Conservation (phyloP, 495 filamentous ascomycete genomes). For the Xylaria palmicola region DNA sequence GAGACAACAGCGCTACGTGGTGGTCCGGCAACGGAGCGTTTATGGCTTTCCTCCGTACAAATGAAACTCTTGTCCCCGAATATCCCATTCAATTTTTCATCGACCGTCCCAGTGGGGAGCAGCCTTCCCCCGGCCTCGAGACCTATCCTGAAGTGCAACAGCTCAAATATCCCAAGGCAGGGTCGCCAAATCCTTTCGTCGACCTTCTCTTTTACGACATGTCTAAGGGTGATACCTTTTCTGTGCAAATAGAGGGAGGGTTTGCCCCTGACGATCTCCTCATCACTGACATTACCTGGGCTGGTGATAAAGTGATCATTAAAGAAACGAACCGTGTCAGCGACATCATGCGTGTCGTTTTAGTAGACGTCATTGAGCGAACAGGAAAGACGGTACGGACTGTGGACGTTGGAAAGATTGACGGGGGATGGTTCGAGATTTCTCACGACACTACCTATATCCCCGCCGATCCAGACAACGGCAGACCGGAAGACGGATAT, state of each 20-base stretch:
- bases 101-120: constrained; percentile 76
- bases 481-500: constrained; percentile 81
- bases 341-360: constrained; percentile 78
- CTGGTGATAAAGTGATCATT: constrained; percentile 75
- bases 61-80: constrained; percentile 87
- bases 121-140: constrained; percentile 71
- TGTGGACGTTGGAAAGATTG: constrained; percentile 73
- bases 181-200: constrained; percentile 88
- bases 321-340: constrained; percentile 94
- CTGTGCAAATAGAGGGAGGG: constrained; percentile 71
- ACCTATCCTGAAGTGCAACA: constrained; percentile 85
- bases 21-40: constrained; percentile 87
- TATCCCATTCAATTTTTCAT: constrained; percentile 95
- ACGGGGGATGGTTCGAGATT: constrained; percentile 97
- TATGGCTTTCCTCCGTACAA: constrained; percentile 86
- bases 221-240: constrained; percentile 73
- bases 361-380: constrained; percentile 75
- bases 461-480: constrained; percentile 76
- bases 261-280: constrained; percentile 80
- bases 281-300: constrained; percentile 94
- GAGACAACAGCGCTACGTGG: constrained; percentile 82
- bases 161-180: constrained; percentile 98
- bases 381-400: constrained; percentile 78
- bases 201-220: constrained; percentile 87
- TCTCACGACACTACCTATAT: constrained; percentile 83